These are phyloP conservation scores for Diaporthe sp. DNA, from an alignment of 2,329 filamentous ascomycete species.

Conservation along the genomic window DNA sequence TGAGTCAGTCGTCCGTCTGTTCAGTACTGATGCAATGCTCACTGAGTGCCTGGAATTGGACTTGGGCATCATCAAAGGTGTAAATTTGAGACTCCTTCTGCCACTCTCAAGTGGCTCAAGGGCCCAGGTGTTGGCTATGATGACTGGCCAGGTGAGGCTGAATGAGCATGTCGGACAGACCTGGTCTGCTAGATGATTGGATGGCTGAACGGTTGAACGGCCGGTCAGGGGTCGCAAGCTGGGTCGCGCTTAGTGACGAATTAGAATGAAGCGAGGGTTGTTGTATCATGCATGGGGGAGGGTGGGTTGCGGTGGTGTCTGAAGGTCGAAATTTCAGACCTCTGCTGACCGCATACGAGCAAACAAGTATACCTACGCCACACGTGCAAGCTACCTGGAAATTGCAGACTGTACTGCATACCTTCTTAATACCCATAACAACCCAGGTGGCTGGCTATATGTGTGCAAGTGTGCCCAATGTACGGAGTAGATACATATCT, in stretches of 20 bases:
- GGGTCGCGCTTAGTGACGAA: conserved; percentile 31
- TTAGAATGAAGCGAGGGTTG: neutral
- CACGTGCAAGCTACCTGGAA: no score
- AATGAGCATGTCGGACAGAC: conserved; percentile 11
- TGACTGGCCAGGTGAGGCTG: conserved; percentile 35
- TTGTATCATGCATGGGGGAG: no score
- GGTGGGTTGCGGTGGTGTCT: no score
- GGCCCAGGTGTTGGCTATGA: conserved; percentile 11
- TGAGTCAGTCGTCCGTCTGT: conserved; percentile 12
- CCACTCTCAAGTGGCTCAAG: neutral
- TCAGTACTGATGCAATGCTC: neutral
- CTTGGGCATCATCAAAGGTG: neutral
- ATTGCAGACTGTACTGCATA: neutral
- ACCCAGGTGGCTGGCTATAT: neutral
- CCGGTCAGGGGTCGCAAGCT: conserved; percentile 16
- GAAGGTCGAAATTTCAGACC: neutral
- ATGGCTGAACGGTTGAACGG: conserved; percentile 6
- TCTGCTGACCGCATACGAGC: neutral
- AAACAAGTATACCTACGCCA: neutral
- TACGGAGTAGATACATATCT: neutral
- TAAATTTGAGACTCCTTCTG: neutral
- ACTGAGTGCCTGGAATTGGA: neutral
- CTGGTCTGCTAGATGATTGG: conserved; percentile 2
- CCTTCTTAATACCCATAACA: neutral
- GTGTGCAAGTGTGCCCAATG: neutral